Evolutionary conservation across 257 asterid species (phyloP).

Genomic region (Eucommia ulmoides): DNA sequence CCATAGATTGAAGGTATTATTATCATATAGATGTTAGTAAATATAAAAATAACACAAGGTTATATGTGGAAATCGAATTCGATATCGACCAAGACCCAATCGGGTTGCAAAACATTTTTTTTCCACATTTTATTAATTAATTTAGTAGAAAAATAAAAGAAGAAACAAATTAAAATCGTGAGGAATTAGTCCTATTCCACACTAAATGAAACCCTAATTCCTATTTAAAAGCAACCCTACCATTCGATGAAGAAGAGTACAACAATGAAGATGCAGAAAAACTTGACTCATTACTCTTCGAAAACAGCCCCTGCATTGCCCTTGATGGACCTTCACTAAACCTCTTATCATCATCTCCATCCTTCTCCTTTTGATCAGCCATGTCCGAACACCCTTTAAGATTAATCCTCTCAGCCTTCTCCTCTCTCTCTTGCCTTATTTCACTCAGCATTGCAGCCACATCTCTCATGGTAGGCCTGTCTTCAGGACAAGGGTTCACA

Average conservation of each 20-base stretch:
- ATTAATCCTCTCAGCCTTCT: slow-evolving; percentile 29
- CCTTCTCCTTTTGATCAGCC: too few relatives aligned
- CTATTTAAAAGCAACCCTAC: slow-evolving; percentile 29
- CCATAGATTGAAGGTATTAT: too few relatives aligned
- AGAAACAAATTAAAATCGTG: too few relatives aligned
- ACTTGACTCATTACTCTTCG: slow-evolving; percentile 45
- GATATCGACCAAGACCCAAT: too few relatives aligned
- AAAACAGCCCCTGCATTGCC: slow-evolving; percentile 30
- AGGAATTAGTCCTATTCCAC: too few relatives aligned
- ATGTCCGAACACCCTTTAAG: slow-evolving; percentile 25
- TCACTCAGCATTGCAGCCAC: slow-evolving; percentile 74
- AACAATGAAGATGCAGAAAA: slow-evolving; percentile 62
- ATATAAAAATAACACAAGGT: too few relatives aligned
- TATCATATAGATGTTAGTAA: too few relatives aligned
- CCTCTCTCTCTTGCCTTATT: slow-evolving; percentile 61
- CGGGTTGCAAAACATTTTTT: too few relatives aligned
- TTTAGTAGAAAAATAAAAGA: too few relatives aligned
- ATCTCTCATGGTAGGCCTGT: slow-evolving; percentile 81
- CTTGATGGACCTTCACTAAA: slow-evolving; percentile 35
- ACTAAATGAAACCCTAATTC: too few relatives aligned
- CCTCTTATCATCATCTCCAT: slow-evolving; percentile 14
- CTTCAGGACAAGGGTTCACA: slow-evolving; percentile 54
- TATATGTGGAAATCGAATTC: too few relatives aligned
- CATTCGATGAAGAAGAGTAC: slow-evolving; percentile 34
- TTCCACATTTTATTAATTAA: too few relatives aligned